Percentiles rank a stretch among this genome's conserved stretches.
Evolutionary conservation across 164 flowering plant genomes (phyloP).

Genomic region (Litsea cubeba): DNA sequence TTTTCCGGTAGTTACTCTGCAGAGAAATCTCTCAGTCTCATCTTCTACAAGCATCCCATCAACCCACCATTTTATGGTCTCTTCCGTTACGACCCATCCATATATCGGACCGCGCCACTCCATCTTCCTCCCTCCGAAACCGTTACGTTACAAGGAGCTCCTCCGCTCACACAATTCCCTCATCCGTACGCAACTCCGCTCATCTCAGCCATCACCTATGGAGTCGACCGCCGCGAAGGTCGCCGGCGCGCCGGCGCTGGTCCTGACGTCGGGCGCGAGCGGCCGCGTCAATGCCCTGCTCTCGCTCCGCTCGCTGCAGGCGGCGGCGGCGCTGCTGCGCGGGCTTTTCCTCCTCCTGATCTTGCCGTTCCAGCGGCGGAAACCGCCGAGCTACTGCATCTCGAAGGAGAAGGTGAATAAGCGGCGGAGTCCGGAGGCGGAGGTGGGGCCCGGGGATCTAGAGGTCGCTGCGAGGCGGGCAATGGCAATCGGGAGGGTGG

Average conservation of each 20-base stretch:
- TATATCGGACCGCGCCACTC: not conserved
- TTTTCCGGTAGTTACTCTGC: not conserved
- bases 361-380: constrained; percentile 37
- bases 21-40: not conserved
- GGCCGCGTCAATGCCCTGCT: constrained; percentile 55
- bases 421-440: constrained; percentile 14
- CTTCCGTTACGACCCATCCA: not conserved
- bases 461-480: constrained; percentile 49
- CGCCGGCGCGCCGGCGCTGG: constrained; percentile 18
- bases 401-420: constrained; percentile 20
- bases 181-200: not conserved
- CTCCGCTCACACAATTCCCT: not conserved
- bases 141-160: too few relatives aligned
- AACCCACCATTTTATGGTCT: constrained; percentile 4
- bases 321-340: constrained; percentile 29
- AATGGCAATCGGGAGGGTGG: constrained; percentile 44
- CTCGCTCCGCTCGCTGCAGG: constrained; percentile 36
- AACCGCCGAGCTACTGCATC: constrained; percentile 1
- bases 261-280: constrained; percentile 67
- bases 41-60: not conserved
- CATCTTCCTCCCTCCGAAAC: not conserved
- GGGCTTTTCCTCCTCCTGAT: constrained; percentile 38
- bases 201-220: not conserved
- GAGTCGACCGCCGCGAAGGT: constrained; percentile 9
- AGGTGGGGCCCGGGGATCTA: constrained; percentile 21